Conservation (phyloP, 2,329 filamentous ascomycete species). For the Alternaria brassicicola region DNA sequence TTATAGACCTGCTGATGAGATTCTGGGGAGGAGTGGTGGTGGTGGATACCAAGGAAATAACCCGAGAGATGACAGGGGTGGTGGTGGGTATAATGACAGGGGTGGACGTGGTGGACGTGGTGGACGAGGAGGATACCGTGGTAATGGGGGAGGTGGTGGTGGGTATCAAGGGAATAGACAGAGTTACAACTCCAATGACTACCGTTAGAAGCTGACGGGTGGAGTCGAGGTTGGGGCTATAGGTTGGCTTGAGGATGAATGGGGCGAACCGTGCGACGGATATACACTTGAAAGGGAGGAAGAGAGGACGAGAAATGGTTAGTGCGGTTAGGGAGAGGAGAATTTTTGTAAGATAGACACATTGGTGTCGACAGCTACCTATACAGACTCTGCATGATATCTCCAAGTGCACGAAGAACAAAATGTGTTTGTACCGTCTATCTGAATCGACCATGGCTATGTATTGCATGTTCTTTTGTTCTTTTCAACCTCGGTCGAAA, state of each 20-base stretch:
- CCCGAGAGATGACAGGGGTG: constrained; percentile 23
- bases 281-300: too few relatives aligned
- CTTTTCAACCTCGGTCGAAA: too few relatives aligned
- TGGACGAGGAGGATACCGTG: constrained; percentile 24
- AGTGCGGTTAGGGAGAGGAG: too few relatives aligned
- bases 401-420: too few relatives aligned
- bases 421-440: too few relatives aligned
- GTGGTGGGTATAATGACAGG: constrained; percentile 24
- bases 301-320: too few relatives aligned
- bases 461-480: too few relatives aligned
- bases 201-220: constrained; percentile 6
- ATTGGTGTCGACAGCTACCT: too few relatives aligned
- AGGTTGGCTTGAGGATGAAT: too few relatives aligned
- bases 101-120: constrained; percentile 36
- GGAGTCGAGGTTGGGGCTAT: too few relatives aligned
- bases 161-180: constrained; percentile 23
- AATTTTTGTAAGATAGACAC: constrained; percentile 5
- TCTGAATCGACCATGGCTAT: too few relatives aligned
- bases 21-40: constrained; percentile 34
- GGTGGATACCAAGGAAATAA: constrained; percentile 29
- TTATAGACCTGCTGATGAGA: constrained; percentile 35
- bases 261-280: too few relatives aligned
- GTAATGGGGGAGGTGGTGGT: constrained; percentile 17
- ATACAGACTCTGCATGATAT: neutral
- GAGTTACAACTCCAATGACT: constrained; percentile 27